A percentile compares a stretch with the other conserved stretches of the same genome.
phyloP scores from a whole-genome alignment of 2,329 filamentous ascomycete genomes.

The Podosphaera xanthii region DNA sequence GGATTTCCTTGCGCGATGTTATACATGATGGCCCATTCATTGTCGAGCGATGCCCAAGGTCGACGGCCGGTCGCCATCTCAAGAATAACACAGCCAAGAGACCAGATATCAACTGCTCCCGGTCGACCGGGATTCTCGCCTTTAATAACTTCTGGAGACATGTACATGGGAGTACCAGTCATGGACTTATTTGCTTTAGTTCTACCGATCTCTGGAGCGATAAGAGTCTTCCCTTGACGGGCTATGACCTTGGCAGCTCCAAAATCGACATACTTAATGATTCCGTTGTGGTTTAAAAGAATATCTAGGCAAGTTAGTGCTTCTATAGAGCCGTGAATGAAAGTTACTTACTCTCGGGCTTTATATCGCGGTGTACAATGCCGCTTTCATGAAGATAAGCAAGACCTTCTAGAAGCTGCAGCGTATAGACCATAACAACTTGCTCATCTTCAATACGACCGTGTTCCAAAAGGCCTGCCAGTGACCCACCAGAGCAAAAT shows the following conservation, averaged over 20 bases:
- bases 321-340: neutral
- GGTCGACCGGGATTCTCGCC: slow-evolving; percentile 61
- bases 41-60: slow-evolving; percentile 89
- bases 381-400: slow-evolving; percentile 79
- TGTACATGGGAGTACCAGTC: slow-evolving; percentile 98
- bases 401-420: slow-evolving; percentile 83
- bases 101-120: slow-evolving; percentile 88
- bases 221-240: slow-evolving; percentile 70
- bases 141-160: slow-evolving; percentile 97
- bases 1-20: slow-evolving; percentile 96
- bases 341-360: slow-evolving; percentile 64
- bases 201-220: slow-evolving; percentile 25
- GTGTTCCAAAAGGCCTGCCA: slow-evolving; percentile 76
- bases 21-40: slow-evolving; percentile 99
- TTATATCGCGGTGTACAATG: slow-evolving; percentile 93
- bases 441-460: slow-evolving; percentile 95
- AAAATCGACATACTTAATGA: slow-evolving; percentile 98
- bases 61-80: slow-evolving; percentile 93
- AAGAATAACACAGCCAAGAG: slow-evolving; percentile 81
- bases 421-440: slow-evolving; percentile 86
- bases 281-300: slow-evolving; percentile 85
- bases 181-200: slow-evolving; percentile 60
- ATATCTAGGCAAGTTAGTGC: slow-evolving; percentile 38
- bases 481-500: slow-evolving; percentile 85
- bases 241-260: slow-evolving; percentile 94